Evolutionary conservation across 1,139 yeast species (phyloP), one percentile per base, ranked within the genome.

Genomic region (Zygotorulaspora mrakii): DNA sequence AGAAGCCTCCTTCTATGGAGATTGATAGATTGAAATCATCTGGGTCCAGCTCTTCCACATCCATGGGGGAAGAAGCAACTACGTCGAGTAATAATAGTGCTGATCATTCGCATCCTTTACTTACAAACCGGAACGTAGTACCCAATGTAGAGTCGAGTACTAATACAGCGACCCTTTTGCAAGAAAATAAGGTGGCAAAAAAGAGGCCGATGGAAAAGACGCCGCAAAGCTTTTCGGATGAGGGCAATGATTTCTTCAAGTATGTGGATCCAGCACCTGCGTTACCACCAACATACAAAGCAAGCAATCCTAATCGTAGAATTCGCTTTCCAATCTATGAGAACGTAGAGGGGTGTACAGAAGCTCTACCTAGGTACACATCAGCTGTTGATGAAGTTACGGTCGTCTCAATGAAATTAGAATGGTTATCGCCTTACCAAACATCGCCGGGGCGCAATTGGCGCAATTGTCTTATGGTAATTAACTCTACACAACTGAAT

Each of bases 401-500:
- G 0, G 53, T 73, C 1, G 72, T 77, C 1, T 57, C 73, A 2
- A 66, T 82, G 47, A 82, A 82, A 51, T 52, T 72, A 23, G 91
- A 82, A 57, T 81, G 83, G 82, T 46, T 74, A 0, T 72, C 79
- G 3, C 89, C 89, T 0, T 79, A 74, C 53, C 85, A 80, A 50
- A 69, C 77, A 3, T 71, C 85, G 0, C 70, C 77, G 1, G 61
- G 70, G 7, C 63, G 87, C 48, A 70, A 74, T n/a, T 82, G 91
- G 91, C 76, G 69, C 53, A 68, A 71, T 37, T 68, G 70, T 22
- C 67, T 83, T 5, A 66, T 82, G 64, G 91, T 83, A 54, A 63
- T 83, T 24, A 83, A 83, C 62, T 79, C 86, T 2, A 83, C 91
- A 1, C 91, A 83, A 62, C 58, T 83, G 25, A 83, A 82, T 59